phyloP scores from a whole-genome alignment of 306 rosid genomes.

The Rosa chinensis region DNA sequence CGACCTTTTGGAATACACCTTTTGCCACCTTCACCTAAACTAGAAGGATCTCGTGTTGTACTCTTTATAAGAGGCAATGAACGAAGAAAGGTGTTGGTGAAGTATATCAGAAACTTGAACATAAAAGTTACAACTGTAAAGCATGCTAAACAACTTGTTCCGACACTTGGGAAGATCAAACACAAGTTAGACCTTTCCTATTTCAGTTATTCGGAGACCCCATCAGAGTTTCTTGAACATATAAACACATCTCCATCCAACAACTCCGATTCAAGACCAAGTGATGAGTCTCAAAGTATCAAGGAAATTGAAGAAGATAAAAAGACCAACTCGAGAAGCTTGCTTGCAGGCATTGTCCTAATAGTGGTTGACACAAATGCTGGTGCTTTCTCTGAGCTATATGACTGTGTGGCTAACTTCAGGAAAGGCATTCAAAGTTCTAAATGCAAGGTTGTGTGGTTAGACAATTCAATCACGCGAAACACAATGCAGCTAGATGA shows the following conservation, averaged over 20 bases:
- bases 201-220: constrained; percentile 20
- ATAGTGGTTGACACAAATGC: constrained; percentile 31
- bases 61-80: constrained; percentile 31
- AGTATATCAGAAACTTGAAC: constrained; percentile 43
- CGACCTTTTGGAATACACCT: background rate
- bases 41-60: constrained; percentile 47
- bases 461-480: constrained; percentile 36
- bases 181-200: constrained; percentile 23
- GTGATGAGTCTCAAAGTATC: background rate
- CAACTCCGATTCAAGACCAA: constrained; percentile 14
- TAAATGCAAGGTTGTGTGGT: constrained; percentile 58
- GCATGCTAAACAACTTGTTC: constrained; percentile 28
- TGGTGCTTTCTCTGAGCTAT: constrained; percentile 25
- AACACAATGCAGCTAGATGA: constrained; percentile 21
- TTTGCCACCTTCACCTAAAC: constrained; percentile 35
- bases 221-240: constrained; percentile 15
- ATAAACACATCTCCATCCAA: constrained; percentile 22
- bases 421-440: constrained; percentile 27
- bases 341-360: constrained; percentile 18
- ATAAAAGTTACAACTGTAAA: constrained; percentile 31
- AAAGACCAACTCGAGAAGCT: constrained; percentile 17
- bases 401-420: constrained; percentile 24
- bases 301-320: constrained; percentile 10
- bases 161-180: constrained; percentile 30
- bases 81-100: constrained; percentile 21